These are phyloP conservation scores for Stevia rebaudiana DNA, from an alignment of 140 eudicot species.

Conservation along the genomic window DNA sequence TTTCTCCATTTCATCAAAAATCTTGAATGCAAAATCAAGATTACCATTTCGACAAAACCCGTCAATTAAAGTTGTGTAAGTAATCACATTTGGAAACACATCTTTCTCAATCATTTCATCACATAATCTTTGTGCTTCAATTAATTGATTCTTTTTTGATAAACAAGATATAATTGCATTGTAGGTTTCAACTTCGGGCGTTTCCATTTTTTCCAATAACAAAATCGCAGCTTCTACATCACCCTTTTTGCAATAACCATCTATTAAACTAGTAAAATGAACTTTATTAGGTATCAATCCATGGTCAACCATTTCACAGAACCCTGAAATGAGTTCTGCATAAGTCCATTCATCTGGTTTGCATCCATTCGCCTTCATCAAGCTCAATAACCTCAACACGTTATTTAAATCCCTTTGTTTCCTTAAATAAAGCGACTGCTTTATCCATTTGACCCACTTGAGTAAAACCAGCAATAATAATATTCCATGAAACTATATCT, in stretches of 20 bases:
- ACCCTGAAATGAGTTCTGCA: constrained; percentile 71
- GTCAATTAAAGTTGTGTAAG: constrained; percentile 61
- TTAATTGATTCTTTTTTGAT: constrained; percentile 35
- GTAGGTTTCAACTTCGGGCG: constrained; percentile 49
- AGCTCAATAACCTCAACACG: constrained; percentile 57
- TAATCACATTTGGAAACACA: constrained; percentile 63
- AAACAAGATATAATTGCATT: constrained; percentile 62
- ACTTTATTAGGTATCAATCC: constrained; percentile 63
- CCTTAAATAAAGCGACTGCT: constrained; percentile 41
- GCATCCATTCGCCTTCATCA: constrained; percentile 76
- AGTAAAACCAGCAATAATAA: constrained; percentile 50
- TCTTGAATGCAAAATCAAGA: constrained; percentile 50
- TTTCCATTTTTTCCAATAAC: constrained; percentile 52
- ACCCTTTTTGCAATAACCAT: constrained; percentile 64
- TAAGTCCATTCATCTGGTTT: constrained; percentile 74
- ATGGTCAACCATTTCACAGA: constrained; percentile 60
- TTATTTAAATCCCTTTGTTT: constrained; percentile 41
- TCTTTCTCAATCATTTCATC: constrained; percentile 46
- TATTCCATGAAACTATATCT: constrained; percentile 51
- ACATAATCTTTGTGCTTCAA: constrained; percentile 48
- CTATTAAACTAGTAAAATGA: constrained; percentile 57
- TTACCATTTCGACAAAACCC: constrained; percentile 67
- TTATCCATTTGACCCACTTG: constrained; percentile 44
- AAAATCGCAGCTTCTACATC: constrained; percentile 45
- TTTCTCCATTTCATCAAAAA: constrained; percentile 56